Conservation (phyloP, 164 flowering plant genomes). For the Dillenia suffruticosa region DNA sequence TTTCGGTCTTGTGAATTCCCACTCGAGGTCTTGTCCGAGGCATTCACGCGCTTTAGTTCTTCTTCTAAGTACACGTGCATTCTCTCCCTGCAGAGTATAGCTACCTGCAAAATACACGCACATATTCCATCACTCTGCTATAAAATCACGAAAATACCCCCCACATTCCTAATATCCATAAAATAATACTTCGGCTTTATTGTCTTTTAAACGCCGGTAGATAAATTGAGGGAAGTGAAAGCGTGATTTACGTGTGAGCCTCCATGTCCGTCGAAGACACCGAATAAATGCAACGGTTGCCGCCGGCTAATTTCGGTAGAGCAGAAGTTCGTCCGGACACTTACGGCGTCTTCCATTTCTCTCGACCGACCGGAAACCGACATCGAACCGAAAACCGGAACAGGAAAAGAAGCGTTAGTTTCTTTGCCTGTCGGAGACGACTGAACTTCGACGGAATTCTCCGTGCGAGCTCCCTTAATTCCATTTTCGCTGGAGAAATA, state of each 20-base stretch:
- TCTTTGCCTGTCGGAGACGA: conserved; percentile 7
- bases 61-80: conserved; percentile 38
- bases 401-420: neutral
- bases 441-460: neutral
- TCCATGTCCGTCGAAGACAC: conserved; percentile 62
- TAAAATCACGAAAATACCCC: too few species aligned
- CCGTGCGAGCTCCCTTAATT: conserved; percentile 14
- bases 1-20: neutral
- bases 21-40: neutral
- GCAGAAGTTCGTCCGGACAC: conserved; percentile 24
- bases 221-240: neutral
- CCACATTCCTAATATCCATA: too few species aligned
- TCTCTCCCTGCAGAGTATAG: conserved; percentile 34
- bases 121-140: too few species aligned
- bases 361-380: conserved; percentile 39
- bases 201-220: neutral
- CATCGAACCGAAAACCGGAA: conserved; percentile 29
- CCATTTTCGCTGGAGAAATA: conserved; percentile 1
- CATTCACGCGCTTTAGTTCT: conserved; percentile 31
- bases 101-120: conserved; percentile 24
- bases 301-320: conserved; percentile 14
- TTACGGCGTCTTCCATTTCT: conserved; percentile 49
- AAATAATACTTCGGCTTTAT: too few species aligned
- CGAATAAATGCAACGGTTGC: conserved; percentile 45
- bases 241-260: conserved; percentile 40